Conservation (phyloP, 2,329 filamentous ascomycete species). For the Seiridium unicorne region DNA sequence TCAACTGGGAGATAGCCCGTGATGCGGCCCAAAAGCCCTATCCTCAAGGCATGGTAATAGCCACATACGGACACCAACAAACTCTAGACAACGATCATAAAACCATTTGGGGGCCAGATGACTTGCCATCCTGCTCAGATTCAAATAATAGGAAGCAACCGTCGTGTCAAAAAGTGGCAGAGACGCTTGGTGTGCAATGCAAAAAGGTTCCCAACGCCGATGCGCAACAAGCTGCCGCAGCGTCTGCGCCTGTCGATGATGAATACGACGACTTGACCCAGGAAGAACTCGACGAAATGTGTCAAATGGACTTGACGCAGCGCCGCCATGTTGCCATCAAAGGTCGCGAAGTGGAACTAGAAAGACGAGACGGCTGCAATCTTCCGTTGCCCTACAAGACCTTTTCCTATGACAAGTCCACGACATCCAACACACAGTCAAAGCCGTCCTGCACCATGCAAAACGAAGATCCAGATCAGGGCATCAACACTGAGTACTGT, state of each 20-base stretch:
- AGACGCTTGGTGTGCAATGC: conserved; percentile 19
- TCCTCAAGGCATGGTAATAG: not conserved
- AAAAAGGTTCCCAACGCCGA: not conserved
- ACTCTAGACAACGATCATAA: not conserved
- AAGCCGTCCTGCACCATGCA: conserved; percentile 9
- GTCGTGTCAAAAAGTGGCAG: conserved; percentile 18
- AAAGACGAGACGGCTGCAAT: not conserved
- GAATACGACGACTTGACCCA: not conserved
- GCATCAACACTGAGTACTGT: conserved; percentile 9
- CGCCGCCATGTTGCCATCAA: conserved; percentile 7
- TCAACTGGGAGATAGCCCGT: conserved; percentile 5
- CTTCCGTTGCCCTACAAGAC: too few species aligned
- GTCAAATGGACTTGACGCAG: not conserved
- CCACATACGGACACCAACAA: conserved; percentile 1
- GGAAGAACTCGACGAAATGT: not conserved
- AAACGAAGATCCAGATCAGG: conserved; percentile 12
- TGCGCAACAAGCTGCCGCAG: not conserved
- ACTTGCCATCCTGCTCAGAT: not conserved
- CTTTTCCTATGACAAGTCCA: not conserved
- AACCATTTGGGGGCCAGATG: not conserved
- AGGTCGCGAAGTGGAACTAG: conserved; percentile 6
- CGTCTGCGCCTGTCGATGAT: not conserved
- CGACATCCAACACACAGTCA: not conserved
- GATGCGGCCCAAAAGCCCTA: conserved; percentile 1
- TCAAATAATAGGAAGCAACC: conserved; percentile 5